Evolutionary conservation across 2,329 filamentous ascomycete genomes (phyloP), one percentile per base, ranked within the genome.

Genomic region (Fusarium sp.): DNA sequence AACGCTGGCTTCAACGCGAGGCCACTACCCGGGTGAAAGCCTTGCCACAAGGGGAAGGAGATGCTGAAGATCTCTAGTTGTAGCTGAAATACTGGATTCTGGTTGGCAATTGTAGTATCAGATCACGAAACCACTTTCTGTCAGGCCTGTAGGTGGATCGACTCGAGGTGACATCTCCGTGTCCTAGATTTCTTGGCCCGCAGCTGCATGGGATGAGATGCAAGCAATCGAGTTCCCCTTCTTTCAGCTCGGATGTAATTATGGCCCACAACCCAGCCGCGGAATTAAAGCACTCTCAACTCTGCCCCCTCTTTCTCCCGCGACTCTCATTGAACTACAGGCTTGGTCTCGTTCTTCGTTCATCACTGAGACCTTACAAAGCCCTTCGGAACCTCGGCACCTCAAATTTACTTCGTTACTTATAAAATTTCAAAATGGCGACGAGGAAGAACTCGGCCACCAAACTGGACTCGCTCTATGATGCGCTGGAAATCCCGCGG

Each of bases 191-290:
- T 52, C 61, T 35, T 61, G 37, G 13, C n/a, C 65, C 50, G 52
- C 65, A 66, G 68, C 57, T 74, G 64, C 58, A 54, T 13, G 23
- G 32, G 67, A 70, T 41, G 4, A 30, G 63, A 70, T 41, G 5
- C 62, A 61, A 20, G 16, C 6, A 6, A 18, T 39, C 62, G 16
- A 25, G 14, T 57, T 34, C 32, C n/a, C 35, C 56, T 39, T 9
- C 11, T 27, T 23, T n/a, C 39, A 25, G 57, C 27, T 50, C n/a
- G 16, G 35, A 6, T 18, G 30, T 11, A 14, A 20, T 6, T 58
- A 4, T 13, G 5, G 9, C 62, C n/a, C 50, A 74, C 3, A 52
- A 50, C 71, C 63, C 60, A 64, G 20, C 16, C 23, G 13, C 16
- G 25, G 25, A 27, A 27, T 27, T 27, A 27, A 7, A 27, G 7